Conservation (phyloP, 2,329 filamentous ascomycete genomes). For the Microsporum canis region DNA sequence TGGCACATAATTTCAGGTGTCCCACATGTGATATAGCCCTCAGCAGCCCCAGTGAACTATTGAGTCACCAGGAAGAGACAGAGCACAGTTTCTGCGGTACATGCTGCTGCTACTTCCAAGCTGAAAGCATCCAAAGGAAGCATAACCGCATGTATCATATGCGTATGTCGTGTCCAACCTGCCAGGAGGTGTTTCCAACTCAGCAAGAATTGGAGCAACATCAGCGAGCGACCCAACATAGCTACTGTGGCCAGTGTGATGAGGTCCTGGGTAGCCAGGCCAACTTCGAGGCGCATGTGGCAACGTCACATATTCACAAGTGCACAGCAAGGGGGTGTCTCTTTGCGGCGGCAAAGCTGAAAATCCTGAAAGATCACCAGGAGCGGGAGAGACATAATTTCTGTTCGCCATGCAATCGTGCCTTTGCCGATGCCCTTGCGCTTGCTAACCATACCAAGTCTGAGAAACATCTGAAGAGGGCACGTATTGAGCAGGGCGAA, state of each 20-base stretch:
- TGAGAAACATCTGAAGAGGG: constrained; percentile 1
- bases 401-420: constrained; percentile 11
- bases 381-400: constrained; percentile 9
- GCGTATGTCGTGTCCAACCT: background rate
- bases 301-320: background rate
- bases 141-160: constrained; percentile 5
- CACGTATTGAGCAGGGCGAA: background rate
- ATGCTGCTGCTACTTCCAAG: constrained; percentile 13
- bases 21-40: constrained; percentile 4
- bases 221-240: background rate
- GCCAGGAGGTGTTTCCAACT: background rate
- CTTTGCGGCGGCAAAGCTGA: background rate
- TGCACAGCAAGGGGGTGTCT: constrained; percentile 5
- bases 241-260: background rate
- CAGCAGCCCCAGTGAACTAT: constrained; percentile 2
- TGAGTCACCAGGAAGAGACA: constrained; percentile 9
- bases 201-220: background rate
- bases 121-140: background rate
- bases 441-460: constrained; percentile 7
- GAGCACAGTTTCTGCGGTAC: constrained; percentile 11
- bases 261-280: background rate
- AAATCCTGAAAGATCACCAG: constrained; percentile 7
- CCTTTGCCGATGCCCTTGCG: constrained; percentile 7
- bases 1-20: constrained; percentile 12
- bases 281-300: background rate